Conservation (phyloP, 345 rosid genomes). For the Gossypium longicalyx region DNA sequence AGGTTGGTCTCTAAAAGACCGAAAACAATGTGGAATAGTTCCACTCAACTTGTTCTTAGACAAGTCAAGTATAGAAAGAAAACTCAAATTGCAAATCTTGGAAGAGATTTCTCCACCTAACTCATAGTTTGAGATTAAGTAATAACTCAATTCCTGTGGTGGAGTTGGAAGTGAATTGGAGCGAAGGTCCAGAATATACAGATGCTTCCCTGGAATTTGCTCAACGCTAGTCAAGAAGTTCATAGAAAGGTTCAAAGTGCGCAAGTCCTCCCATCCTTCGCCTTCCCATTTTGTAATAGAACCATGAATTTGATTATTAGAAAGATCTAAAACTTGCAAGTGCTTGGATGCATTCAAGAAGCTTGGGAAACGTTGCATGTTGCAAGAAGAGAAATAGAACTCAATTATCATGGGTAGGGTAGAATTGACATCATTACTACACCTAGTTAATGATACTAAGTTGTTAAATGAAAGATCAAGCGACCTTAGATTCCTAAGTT, state of each 20-base stretch:
- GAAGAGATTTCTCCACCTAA: background rate
- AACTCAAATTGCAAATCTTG: background rate
- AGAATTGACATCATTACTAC: no score
- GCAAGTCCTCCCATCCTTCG: background rate
- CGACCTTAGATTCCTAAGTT: no score
- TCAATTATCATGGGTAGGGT: background rate
- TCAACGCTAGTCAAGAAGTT: background rate
- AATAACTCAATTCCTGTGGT: accelerated
- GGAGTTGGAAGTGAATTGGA: slow-evolving; percentile 10
- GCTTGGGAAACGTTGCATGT: background rate
- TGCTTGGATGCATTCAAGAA: background rate
- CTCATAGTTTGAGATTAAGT: background rate
- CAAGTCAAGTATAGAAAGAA: background rate
- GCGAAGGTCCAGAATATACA: background rate
- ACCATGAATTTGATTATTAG: background rate
- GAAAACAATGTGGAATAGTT: background rate
- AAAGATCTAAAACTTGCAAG: background rate
- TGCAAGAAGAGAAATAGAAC: background rate
- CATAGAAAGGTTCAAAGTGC: background rate
- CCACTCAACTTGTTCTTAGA: slow-evolving; percentile 25
- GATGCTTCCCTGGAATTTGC: background rate
- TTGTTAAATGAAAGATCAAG: no score
- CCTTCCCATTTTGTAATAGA: background rate
- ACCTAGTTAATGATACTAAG: no score
- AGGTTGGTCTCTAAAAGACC: background rate